These are phyloP conservation scores for Rhodamnia argentea DNA, from an alignment of 345 rosid species.

Conservation along the genomic window DNA sequence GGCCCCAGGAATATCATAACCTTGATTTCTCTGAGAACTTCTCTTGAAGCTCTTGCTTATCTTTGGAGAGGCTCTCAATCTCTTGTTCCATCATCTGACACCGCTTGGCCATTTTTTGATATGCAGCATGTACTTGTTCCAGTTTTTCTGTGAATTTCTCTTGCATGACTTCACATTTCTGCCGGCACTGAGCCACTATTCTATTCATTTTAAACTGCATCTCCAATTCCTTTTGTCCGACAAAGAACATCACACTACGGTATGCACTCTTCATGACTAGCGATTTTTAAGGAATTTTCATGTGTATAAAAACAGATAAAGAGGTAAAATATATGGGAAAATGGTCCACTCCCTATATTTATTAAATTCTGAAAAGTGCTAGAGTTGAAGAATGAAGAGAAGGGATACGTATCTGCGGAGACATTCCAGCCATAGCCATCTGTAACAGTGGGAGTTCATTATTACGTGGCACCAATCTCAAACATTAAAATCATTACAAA, in stretches of 20 bases:
- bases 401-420: conserved; percentile 94
- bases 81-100: conserved; percentile 95
- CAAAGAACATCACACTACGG: conserved; percentile 79
- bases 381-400: background rate
- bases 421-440: conserved; percentile 93
- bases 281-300: conserved; percentile 31
- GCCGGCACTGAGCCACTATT: conserved; percentile 69
- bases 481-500: background rate
- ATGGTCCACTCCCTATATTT: background rate
- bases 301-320: background rate
- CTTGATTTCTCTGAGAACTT: conserved; percentile 91
- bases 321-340: background rate
- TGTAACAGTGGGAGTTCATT: conserved; percentile 15
- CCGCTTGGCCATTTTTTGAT: conserved; percentile 77
- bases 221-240: conserved; percentile 85
- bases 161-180: conserved; percentile 88
- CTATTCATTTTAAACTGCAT: conserved; percentile 89
- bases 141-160: conserved; percentile 83
- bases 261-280: conserved; percentile 93
- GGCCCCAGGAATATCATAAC: conserved; percentile 13
- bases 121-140: conserved; percentile 84
- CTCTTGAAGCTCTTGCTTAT: conserved; percentile 94
- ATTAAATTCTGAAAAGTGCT: background rate
- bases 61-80: conserved; percentile 73
- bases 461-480: background rate